Evolutionary conservation across 1,139 yeast genomes (phyloP).

Genomic region (Protomyces arabidopsidicola): DNA sequence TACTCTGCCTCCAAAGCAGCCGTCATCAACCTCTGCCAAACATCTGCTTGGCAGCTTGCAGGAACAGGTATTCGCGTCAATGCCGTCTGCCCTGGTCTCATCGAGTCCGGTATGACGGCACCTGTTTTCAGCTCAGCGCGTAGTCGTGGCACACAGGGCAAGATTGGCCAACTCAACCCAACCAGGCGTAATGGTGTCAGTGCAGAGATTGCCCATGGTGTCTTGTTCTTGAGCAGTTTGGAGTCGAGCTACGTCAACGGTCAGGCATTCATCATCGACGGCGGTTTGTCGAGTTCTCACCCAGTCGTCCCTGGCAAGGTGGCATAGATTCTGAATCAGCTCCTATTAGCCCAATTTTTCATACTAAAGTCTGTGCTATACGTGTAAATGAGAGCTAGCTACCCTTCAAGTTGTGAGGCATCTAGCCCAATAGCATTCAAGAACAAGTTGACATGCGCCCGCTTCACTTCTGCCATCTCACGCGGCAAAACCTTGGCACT

Average conservation of each 20-base stretch:
- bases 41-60: slow-evolving; percentile 32
- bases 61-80: slow-evolving; percentile 32
- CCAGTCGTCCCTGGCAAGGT: slow-evolving; percentile 31
- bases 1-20: slow-evolving; percentile 34
- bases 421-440: slow-evolving; percentile 94
- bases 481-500: slow-evolving; percentile 64
- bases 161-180: slow-evolving; percentile 30
- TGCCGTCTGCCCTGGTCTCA: slow-evolving; percentile 33
- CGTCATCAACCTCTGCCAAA: slow-evolving; percentile 32
- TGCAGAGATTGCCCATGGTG: slow-evolving; percentile 30
- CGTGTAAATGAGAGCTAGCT: not conserved
- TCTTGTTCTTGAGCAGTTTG: slow-evolving; percentile 27
- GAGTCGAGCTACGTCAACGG: slow-evolving; percentile 31
- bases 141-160: slow-evolving; percentile 24
- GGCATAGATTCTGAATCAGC: not conserved
- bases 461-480: slow-evolving; percentile 56
- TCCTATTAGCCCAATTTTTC: too few species aligned
- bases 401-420: slow-evolving; percentile 50
- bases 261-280: slow-evolving; percentile 28
- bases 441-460: slow-evolving; percentile 82
- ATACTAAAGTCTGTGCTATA: too few species aligned
- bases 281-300: slow-evolving; percentile 29
- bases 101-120: slow-evolving; percentile 31
- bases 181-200: slow-evolving; percentile 29
- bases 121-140: slow-evolving; percentile 22